Percentiles rank a stretch among this genome's conserved stretches.
These are phyloP conservation scores for Biscutella laevigata DNA, from an alignment of 441 rosid species.

Conservation along the genomic window DNA sequence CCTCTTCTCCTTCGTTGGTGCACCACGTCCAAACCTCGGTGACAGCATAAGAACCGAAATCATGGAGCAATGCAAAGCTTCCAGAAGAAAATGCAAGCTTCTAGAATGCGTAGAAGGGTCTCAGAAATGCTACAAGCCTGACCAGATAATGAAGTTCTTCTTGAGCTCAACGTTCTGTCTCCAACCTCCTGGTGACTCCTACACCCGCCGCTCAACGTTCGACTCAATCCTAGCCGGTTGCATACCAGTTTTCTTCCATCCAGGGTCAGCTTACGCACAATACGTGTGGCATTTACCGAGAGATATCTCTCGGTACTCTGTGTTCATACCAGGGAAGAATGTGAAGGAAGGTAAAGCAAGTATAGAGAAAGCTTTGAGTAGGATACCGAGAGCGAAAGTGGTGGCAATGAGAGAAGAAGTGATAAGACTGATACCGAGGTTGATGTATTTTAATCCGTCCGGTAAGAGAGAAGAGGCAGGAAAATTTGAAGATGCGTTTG, in stretches of 20 bases:
- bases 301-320: constrained; percentile 47
- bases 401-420: constrained; percentile 53
- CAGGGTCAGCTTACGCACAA: constrained; percentile 77
- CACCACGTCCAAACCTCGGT: constrained; percentile 40
- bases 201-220: constrained; percentile 65
- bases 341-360: constrained; percentile 42
- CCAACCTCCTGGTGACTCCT: constrained; percentile 81
- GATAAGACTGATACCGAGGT: constrained; percentile 49
- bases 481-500: constrained; percentile 68
- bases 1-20: constrained; percentile 65
- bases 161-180: constrained; percentile 58
- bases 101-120: constrained; percentile 37
- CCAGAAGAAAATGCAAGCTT: constrained; percentile 49
- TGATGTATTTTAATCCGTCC: constrained; percentile 54
- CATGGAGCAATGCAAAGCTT: constrained; percentile 54
- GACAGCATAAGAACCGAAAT: constrained; percentile 50
- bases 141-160: constrained; percentile 46
- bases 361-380: constrained; percentile 41
- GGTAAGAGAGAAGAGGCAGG: constrained; percentile 28
- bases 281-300: constrained; percentile 76
- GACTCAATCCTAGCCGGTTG: constrained; percentile 84
- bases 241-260: constrained; percentile 87
- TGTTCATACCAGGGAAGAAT: constrained; percentile 44
- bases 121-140: constrained; percentile 45
- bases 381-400: constrained; percentile 33